Base-by-base conservation (phyloP, 768 basidiomycete genomes). In the Trichaptum fuscoviolaceum region DNA sequence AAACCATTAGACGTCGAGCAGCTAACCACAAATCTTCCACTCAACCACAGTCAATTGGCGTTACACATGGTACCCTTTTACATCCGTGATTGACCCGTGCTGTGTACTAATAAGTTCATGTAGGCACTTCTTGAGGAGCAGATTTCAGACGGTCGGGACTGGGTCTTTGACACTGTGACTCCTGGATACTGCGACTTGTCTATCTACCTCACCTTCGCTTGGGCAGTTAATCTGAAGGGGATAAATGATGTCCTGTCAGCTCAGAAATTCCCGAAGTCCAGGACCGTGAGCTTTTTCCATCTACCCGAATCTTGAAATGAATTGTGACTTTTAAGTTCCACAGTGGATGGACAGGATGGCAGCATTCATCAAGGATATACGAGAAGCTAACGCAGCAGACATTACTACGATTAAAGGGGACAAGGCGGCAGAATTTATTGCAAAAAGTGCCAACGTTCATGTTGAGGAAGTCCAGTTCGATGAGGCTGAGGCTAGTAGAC, bases 101-200 rank as follows among this genome's bases (percentile, higher is more conserved):
- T 18, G 12, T 57, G 23, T 52, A 58, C 42, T 58, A 26, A 64
- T 30, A 6, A 18, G 17, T 36, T 24, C 59, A 8, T 9, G 9
- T 58, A 81, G 80, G 68, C 71, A n/a, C 69, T 79, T 25, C 42
- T 79, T 18, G 78, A 82, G 67, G 76, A 79, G 34, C 76, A 87
- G 71, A 75, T 87, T 34, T 71, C 75, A 15, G 85, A 87, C 70
- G 83, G 79, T 25, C 79, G 86, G 1, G 80, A 83, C 70, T 89
- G 85, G 85, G 75, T 87, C 10, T 81, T 87, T 66, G 79, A 86
- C 68, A 86, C 86, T 0, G 81, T 81, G 65, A 67, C 75, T 0
- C 85, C 86, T 15, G 78, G 82, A 52, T 73, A 85, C 25, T 83
- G 81, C 7, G 87, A 88, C 70, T 72, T 87, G 42, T 80, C 83